Evolutionary conservation across 106 monocot species (phyloP), one percentile per base, ranked within the genome.

Genomic region (Acorus gramineus): DNA sequence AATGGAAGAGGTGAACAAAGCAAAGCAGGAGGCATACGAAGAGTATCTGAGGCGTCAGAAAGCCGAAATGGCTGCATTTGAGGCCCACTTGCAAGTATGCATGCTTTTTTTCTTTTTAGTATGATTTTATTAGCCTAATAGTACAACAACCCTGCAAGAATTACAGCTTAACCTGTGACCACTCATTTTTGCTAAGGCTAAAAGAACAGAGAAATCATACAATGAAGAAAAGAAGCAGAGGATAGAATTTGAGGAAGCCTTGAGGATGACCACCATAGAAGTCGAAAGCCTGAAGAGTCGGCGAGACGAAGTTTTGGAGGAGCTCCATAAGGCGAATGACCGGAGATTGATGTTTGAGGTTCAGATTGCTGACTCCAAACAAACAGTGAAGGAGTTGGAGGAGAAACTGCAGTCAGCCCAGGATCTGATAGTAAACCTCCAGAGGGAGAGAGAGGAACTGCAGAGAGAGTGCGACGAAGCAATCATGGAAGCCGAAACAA

Each of bases 391-490:
- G 60, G 69, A 80, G 62, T 56, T 85, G 4, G 72, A 76, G 10
- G 55, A 74, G 56, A 82, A 80, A 59, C 57, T 80, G 14, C 69
- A 50, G 7, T 62, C 56, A 53, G 70, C 70, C 8, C 45, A 72
- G 14, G 14, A 49, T 47, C 66, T 73, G 8, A 49, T 75, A 52
- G 28, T 52, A 14, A 71, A 68, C 14, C 75, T 93, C 1, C 72
- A 69, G 5, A 44, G 1, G 42, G 70, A 84, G 7, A 46, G 56
- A 50, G 73, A 68, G 11, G 55, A 74, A 63, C 57, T 86, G 61
- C 72, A 70, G 63, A 51, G 44, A 11, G 78, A 81, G 61, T 45
- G 57, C 60, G 75, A 80, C 43, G 14, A 67, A 70, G 76, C 81
- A 71, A 14, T 76, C 14, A 70, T 46, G 60, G 77, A 81, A 81